These are phyloP conservation scores for Eutrema salsugineum DNA, from an alignment of 441 rosid genomes.

Conservation along the genomic window DNA sequence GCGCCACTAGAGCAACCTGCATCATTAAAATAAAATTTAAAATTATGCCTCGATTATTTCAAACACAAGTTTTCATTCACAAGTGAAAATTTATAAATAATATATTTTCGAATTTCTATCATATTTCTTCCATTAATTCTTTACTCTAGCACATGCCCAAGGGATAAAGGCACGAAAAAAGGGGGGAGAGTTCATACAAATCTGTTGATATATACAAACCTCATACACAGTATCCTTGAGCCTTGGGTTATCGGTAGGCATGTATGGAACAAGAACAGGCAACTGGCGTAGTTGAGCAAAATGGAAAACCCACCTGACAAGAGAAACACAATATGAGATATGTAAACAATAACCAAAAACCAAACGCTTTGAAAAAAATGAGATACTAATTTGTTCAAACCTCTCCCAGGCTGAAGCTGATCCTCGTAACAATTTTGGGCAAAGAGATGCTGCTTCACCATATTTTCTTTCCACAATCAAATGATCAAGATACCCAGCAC, in stretches of 20 bases:
- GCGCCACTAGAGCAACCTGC: constrained; percentile 96
- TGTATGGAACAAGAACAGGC: constrained; percentile 93
- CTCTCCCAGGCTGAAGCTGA: constrained; percentile 99
- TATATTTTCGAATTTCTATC: background rate
- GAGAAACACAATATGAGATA: constrained; percentile 30
- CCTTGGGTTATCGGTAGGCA: constrained; percentile 91
- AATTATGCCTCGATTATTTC: background rate
- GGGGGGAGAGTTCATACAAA: background rate
- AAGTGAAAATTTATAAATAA: background rate
- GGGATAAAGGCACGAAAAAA: background rate
- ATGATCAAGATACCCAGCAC: constrained; percentile 98
- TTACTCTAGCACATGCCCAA: background rate
- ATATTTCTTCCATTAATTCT: background rate
- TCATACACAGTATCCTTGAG: constrained; percentile 97
- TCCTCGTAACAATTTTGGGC: constrained; percentile 93
- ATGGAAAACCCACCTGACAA: constrained; percentile 96
- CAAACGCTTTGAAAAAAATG: constrained; percentile 16
- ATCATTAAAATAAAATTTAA: constrained; percentile 19
- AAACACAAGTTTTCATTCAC: background rate
- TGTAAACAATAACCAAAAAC: constrained; percentile 16
- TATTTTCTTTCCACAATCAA: constrained; percentile 97
- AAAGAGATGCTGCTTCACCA: constrained; percentile 96
- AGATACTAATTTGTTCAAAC: constrained; percentile 38
- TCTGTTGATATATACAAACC: constrained; percentile 42
- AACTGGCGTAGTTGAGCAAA: constrained; percentile 99